These are phyloP conservation scores for Pichia sp. DNA, from an alignment of 1,139 yeast species.

Conservation along the genomic window DNA sequence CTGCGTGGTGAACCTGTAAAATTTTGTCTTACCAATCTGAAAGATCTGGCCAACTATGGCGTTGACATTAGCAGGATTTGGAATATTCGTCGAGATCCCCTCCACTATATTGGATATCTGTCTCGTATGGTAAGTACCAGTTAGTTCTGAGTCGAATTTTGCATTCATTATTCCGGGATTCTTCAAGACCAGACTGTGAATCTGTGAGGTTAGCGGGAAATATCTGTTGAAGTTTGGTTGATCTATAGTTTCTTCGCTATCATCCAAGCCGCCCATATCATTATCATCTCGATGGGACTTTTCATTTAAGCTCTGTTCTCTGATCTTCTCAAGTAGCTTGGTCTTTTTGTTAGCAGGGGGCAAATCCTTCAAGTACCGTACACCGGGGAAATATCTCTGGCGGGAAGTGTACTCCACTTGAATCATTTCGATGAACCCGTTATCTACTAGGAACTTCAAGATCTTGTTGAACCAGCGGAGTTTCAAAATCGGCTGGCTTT, in stretches of 20 bases:
- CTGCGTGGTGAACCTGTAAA: conserved; percentile 55
- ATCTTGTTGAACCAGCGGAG: conserved; percentile 17
- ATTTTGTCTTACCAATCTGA: conserved; percentile 68
- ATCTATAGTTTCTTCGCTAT: conserved; percentile 33
- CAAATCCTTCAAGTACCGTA: conserved; percentile 25
- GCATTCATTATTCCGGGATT: conserved; percentile 54
- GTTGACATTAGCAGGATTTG: conserved; percentile 9
- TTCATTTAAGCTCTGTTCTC: conserved; percentile 5
- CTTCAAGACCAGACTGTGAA: conserved; percentile 43
- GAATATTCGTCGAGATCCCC: conserved; percentile 8
- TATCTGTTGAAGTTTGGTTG: conserved; percentile 36
- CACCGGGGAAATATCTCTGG: conserved; percentile 24
- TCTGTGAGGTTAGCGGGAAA: conserved; percentile 62
- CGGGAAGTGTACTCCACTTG: conserved; percentile 25
- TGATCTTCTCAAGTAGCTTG: conserved; percentile 15
- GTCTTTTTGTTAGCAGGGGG: conserved; percentile 33
- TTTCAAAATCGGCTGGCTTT: conserved; percentile 29
- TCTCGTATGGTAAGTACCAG: conserved; percentile 38
- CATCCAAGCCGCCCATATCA: conserved; percentile 25
- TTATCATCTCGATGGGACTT: conserved; percentile 3
- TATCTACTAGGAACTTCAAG: conserved; percentile 13
- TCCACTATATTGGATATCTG: conserved; percentile 15
- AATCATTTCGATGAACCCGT: conserved; percentile 22
- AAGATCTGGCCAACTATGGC: conserved; percentile 59
- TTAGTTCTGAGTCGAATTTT: conserved; percentile 43